These are phyloP conservation scores for Alternaria panax DNA, from an alignment of 2,329 filamentous ascomycete species.

Conservation along the genomic window DNA sequence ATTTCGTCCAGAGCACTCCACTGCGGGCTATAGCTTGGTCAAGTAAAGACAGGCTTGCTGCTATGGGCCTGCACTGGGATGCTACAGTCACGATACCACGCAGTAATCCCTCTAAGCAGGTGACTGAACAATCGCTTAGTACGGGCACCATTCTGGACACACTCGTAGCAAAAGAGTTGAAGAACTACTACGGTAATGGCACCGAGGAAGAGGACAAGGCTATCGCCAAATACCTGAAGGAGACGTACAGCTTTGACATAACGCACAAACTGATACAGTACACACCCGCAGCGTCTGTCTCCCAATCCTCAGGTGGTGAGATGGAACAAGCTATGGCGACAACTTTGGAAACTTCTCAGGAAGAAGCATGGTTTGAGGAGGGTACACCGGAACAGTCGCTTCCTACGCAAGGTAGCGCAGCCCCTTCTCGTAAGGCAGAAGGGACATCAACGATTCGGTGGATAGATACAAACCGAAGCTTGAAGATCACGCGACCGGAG, in stretches of 20 bases:
- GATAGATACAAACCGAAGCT: not conserved
- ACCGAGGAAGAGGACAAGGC: slow-evolving; percentile 28
- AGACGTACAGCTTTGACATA: slow-evolving; percentile 26
- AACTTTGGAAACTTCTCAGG: not conserved
- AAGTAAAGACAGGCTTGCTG: slow-evolving; percentile 28
- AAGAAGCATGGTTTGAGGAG: not conserved
- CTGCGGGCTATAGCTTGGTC: slow-evolving; percentile 33
- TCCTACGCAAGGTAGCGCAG: not conserved
- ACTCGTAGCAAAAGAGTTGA: slow-evolving; percentile 32
- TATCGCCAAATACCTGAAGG: slow-evolving; percentile 28
- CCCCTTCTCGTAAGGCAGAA: not conserved
- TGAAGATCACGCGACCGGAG: not conserved
- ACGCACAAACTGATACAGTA: slow-evolving; percentile 2
- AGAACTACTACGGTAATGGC: slow-evolving; percentile 25
- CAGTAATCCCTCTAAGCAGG: not conserved
- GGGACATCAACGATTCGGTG: not conserved
- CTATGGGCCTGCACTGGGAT: slow-evolving; percentile 29
- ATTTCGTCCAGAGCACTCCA: slow-evolving; percentile 27
- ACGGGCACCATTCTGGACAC: slow-evolving; percentile 24
- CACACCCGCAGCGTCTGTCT: not conserved
- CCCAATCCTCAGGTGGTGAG: slow-evolving; percentile 22
- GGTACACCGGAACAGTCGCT: not conserved
- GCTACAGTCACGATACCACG: slow-evolving; percentile 17
- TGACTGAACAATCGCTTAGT: slow-evolving; percentile 12
- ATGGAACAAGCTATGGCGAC: slow-evolving; percentile 18